These are phyloP conservation scores for Graphium sp. DNA, from an alignment of 2,329 filamentous ascomycete species.

Conservation along the genomic window DNA sequence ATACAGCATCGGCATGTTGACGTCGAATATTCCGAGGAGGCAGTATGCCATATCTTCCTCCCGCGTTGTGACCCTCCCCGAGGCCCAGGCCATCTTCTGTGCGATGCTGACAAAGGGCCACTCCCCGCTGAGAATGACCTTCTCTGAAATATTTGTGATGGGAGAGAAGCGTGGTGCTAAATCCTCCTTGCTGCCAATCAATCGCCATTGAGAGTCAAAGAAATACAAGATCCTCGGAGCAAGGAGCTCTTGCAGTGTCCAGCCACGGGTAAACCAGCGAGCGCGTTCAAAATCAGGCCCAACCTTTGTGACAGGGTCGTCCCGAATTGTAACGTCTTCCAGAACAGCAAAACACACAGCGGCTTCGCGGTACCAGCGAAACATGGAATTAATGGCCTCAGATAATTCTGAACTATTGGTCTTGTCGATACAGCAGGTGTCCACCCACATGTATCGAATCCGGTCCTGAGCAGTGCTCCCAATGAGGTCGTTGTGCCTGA, in stretches of 20 bases:
- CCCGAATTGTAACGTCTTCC: conserved; percentile 6
- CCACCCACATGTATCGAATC: conserved; percentile 12
- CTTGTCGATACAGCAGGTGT: conserved; percentile 16
- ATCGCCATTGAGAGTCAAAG: conserved; percentile 12
- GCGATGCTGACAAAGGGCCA: conserved; percentile 7
- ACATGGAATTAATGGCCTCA: conserved; percentile 13
- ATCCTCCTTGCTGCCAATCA: conserved; percentile 10
- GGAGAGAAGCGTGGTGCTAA: conserved; percentile 10
- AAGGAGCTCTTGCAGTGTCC: conserved; percentile 52
- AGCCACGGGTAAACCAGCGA: conserved; percentile 23
- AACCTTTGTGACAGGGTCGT: not conserved
- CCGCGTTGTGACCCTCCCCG: conserved; percentile 8
- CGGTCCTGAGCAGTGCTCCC: conserved; percentile 1
- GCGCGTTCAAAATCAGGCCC: conserved; percentile 4
- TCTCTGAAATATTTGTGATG: conserved; percentile 1
- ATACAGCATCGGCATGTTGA: conserved; percentile 12
- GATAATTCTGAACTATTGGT: conserved; percentile 12
- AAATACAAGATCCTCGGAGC: conserved; percentile 17
- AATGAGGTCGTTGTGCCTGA: not conserved
- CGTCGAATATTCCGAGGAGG: conserved; percentile 10
- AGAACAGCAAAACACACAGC: conserved; percentile 11
- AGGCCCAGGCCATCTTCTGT: conserved; percentile 10
- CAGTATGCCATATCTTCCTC: conserved; percentile 11
- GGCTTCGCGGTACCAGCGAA: conserved; percentile 13
- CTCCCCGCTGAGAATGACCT: conserved; percentile 1